These are phyloP conservation scores for Candida sanyaensis DNA, from an alignment of 1,139 yeast species.

Conservation along the genomic window DNA sequence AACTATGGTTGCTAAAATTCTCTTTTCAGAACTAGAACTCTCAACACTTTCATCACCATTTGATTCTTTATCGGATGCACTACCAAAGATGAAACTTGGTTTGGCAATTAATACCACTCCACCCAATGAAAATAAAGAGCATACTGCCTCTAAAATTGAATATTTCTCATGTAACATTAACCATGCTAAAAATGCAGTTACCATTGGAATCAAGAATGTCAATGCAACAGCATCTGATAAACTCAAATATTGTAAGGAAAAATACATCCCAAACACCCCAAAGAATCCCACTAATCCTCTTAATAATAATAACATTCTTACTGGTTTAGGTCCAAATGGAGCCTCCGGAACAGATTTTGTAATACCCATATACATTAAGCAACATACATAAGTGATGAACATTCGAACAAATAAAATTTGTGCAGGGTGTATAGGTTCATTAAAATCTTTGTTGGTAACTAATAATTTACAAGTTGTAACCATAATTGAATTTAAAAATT, in stretches of 20 bases:
- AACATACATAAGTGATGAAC: slow-evolving; percentile 65
- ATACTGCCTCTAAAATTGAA: slow-evolving; percentile 63
- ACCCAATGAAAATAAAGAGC: slow-evolving; percentile 65
- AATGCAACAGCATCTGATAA: slow-evolving; percentile 78
- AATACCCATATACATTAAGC: slow-evolving; percentile 54
- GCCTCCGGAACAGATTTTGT: slow-evolving; percentile 57
- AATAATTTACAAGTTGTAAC: slow-evolving; percentile 70
- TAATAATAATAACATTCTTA: slow-evolving; percentile 54
- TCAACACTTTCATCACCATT: slow-evolving; percentile 34
- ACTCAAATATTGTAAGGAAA: slow-evolving; percentile 70
- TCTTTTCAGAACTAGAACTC: slow-evolving; percentile 39
- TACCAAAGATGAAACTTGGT: slow-evolving; percentile 72
- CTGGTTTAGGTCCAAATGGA: slow-evolving; percentile 68
- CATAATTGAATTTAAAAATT: slow-evolving; percentile 77
- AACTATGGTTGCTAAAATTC: slow-evolving; percentile 60
- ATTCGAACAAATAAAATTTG: slow-evolving; percentile 78
- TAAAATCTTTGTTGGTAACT: slow-evolving; percentile 59
- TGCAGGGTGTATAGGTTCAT: slow-evolving; percentile 67
- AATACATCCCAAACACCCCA: slow-evolving; percentile 78
- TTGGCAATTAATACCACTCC: slow-evolving; percentile 85
- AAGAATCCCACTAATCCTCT: slow-evolving; percentile 77
- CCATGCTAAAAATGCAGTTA: slow-evolving; percentile 78
- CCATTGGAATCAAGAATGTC: slow-evolving; percentile 75
- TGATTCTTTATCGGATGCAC: slow-evolving; percentile 32
- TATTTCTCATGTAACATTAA: slow-evolving; percentile 66